These are phyloP conservation scores for Rhizophagus sp. DNA, from an alignment of 192 early-diverging fungal species.

Conservation along the genomic window DNA sequence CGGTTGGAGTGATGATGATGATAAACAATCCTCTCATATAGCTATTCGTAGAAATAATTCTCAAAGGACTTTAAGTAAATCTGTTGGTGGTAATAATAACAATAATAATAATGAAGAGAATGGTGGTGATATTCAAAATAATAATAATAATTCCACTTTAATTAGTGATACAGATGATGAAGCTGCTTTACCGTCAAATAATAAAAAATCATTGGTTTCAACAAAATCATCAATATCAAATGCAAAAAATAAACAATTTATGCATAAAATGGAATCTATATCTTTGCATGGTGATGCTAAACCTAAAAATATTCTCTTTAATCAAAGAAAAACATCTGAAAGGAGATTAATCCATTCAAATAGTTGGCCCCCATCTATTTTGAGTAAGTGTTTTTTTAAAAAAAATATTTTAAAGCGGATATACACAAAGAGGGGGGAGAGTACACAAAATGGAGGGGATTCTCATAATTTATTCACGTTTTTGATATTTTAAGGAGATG, in stretches of 20 bases:
- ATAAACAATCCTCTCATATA: slow-evolving; percentile 19
- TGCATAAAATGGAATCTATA: slow-evolving; percentile 3
- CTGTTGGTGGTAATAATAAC: background rate
- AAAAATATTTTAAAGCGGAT: background rate
- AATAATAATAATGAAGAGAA: background rate
- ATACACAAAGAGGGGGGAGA: background rate
- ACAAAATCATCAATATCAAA: background rate
- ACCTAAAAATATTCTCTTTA: background rate
- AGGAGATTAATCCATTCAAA: slow-evolving; percentile 56
- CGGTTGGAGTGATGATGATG: slow-evolving; percentile 31
- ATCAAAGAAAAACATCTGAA: slow-evolving; percentile 2
- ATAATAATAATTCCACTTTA: background rate
- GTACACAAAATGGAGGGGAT: background rate
- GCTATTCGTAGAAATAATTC: slow-evolving; percentile 5
- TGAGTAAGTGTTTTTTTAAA: slow-evolving; percentile 39
- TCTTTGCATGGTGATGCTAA: slow-evolving; percentile 7
- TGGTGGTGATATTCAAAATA: background rate
- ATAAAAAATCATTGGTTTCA: background rate
- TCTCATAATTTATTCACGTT: background rate
- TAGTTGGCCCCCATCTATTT: slow-evolving; percentile 63
- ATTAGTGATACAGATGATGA: slow-evolving; percentile 33
- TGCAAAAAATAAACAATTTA: background rate
- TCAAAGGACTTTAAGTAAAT: slow-evolving; percentile 14
- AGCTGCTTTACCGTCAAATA: background rate
- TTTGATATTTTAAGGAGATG: background rate